Evolutionary conservation across 2,329 filamentous ascomycete genomes (phyloP).

Genomic region (Stemphylium beticola): DNA sequence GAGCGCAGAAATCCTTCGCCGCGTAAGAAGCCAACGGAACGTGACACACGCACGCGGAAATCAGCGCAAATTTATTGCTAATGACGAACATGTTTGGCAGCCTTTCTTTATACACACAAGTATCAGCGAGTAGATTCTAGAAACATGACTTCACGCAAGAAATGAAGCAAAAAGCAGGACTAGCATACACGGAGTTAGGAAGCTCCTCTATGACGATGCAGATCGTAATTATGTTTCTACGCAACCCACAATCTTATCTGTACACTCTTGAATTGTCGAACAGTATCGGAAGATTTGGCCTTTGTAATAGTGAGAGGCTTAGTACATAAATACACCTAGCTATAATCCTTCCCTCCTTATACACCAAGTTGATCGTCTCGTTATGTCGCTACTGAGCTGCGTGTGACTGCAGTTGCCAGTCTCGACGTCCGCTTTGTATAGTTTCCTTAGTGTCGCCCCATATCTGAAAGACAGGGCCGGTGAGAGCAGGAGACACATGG

Average conservation of each 20-base stretch:
- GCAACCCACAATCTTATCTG: too few species aligned
- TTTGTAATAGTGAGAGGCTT: too few species aligned
- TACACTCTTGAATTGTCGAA: too few species aligned
- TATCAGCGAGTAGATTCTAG: background rate
- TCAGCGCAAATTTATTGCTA: background rate
- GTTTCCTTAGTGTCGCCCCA: background rate
- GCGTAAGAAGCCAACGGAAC: background rate
- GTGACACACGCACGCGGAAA: background rate
- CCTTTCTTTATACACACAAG: background rate
- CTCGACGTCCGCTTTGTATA: background rate
- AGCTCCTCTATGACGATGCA: too few species aligned
- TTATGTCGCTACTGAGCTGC: too few species aligned
- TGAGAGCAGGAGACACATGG: background rate
- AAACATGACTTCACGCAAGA: slow-evolving; percentile 1
- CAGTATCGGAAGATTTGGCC: too few species aligned
- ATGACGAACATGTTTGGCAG: background rate
- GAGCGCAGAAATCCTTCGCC: background rate
- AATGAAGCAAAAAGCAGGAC: background rate
- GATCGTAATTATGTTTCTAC: too few species aligned
- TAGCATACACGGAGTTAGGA: too few species aligned
- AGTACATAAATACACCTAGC: too few species aligned
- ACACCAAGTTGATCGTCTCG: too few species aligned
- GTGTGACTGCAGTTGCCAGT: too few species aligned
- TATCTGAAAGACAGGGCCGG: background rate
- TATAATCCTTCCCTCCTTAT: too few species aligned